Conservation (phyloP, 495 filamentous ascomycete genomes). For the Penicillium riverlandense region DNA sequence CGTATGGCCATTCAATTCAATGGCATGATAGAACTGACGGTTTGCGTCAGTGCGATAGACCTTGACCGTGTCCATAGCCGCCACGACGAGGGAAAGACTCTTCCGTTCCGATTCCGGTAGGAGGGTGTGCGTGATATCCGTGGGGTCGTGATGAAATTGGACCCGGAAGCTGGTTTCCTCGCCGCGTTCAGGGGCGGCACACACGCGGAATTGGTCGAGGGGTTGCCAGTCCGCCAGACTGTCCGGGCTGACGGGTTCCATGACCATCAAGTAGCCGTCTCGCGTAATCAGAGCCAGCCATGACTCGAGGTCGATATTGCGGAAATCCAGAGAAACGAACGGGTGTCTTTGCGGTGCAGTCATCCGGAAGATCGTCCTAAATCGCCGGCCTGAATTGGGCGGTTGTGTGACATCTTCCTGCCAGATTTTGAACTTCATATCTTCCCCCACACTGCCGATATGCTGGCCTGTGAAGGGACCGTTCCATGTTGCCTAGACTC, state of each 20-base stretch:
- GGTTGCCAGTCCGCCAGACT: conserved; percentile 67
- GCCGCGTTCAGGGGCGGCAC: conserved; percentile 53
- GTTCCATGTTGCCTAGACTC: conserved; percentile 68
- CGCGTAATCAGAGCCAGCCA: conserved; percentile 78
- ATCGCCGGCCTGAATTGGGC: conserved; percentile 65
- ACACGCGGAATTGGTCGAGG: conserved; percentile 62
- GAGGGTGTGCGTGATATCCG: conserved; percentile 68
- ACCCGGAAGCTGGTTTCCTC: conserved; percentile 84
- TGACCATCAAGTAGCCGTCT: conserved; percentile 70
- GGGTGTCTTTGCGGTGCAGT: conserved; percentile 51
- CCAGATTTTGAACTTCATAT: conserved; percentile 85
- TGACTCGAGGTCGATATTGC: conserved; percentile 63
- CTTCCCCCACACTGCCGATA: conserved; percentile 68
- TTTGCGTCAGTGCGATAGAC: conserved; percentile 71
- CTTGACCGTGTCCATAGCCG: conserved; percentile 71
- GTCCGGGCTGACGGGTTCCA: conserved; percentile 83
- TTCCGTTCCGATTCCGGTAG: conserved; percentile 69
- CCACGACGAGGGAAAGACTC: conserved; percentile 69
- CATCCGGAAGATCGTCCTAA: conserved; percentile 56
- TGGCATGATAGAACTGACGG: conserved; percentile 67
- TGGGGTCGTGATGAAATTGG: conserved; percentile 75
- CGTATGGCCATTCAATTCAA: conserved; percentile 61
- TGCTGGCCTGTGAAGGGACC: conserved; percentile 55
- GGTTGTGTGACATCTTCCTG: conserved; percentile 73
- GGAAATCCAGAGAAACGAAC: conserved; percentile 74